Base-by-base conservation (phyloP, 2,329 filamentous ascomycete species). In the Alternaria burnsii region DNA sequence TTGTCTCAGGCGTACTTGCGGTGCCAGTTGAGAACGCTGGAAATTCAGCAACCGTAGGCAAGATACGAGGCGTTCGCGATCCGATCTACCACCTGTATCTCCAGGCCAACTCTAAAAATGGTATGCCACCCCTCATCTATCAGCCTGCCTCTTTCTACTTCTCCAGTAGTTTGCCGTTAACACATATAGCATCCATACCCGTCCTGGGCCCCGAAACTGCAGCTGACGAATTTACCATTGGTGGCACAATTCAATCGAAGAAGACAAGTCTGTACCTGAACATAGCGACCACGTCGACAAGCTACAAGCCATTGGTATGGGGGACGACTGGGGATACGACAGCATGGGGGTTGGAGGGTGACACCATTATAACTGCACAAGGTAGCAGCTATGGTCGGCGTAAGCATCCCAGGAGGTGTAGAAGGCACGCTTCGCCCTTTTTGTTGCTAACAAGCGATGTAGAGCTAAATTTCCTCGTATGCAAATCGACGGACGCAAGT, bases 31-130 rank as follows among this genome's bases (percentile, higher is more conserved):
- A 55, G n/a, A 59, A 62, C 16, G 22, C 28, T 5, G 32, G n/a
- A 38, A 11, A n/a, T 18, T 40, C 52, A 50, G 78, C 79, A 42
- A 83, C 83, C 53, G 76, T 82, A 12, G 81, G 83, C 69, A 81
- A 83, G 68, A 84, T 86, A 61, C 83, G 84, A 34, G 81, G 81
- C 38, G 83, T 85, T 9, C 73, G 77, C 57, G 77, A 79, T 7
- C 84, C 85, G 3, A 82, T 86, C 57, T 86, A 81, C 63, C 84
- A 87, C 68, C 78, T 83, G 22, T 86, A 86, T 65, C 76, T 86
- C 4, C 84, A 86, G 70, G 75, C 80, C 3, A 78, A 79, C 55
- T 76, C 82, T 6, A 75, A 79, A 44, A 79, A 84, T 48, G 65
- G 79, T 80, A 73, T 20, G 38, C 20, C 5, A 11, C 14, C 18